Percentiles rank a stretch among this genome's conserved stretches.
Evolutionary conservation across 2,329 filamentous ascomycete genomes (phyloP).

Genomic region (Dichotomopilus funicola): DNA sequence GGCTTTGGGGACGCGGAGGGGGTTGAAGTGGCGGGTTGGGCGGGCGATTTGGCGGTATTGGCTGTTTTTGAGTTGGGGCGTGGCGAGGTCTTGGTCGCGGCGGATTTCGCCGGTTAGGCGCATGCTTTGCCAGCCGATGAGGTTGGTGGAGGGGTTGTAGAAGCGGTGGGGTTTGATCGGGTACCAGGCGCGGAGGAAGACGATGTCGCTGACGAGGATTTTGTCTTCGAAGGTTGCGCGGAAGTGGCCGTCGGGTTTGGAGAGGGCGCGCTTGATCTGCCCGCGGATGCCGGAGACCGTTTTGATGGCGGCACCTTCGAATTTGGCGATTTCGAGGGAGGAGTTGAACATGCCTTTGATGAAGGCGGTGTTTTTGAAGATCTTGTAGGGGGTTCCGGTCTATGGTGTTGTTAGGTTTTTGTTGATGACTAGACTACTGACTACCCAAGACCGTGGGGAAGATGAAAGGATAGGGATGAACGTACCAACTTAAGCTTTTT

Average conservation of each 20-base stretch:
- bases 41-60: constrained; percentile 69
- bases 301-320: constrained; percentile 91
- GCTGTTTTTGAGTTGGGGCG: constrained; percentile 76
- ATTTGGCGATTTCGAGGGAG: constrained; percentile 91
- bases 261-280: constrained; percentile 92
- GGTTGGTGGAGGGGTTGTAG: constrained; percentile 93
- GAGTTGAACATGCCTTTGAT: constrained; percentile 98
- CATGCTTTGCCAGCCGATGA: constrained; percentile 91
- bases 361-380: constrained; percentile 98
- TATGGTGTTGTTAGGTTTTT: constrained; percentile 9
- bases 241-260: constrained; percentile 92
- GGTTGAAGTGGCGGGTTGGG: constrained; percentile 68
- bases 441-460: too few relatives aligned
- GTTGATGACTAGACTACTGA: not conserved
- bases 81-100: constrained; percentile 64
- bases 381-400: constrained; percentile 88
- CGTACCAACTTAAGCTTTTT: constrained; percentile 86
- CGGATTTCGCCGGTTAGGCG: constrained; percentile 89
- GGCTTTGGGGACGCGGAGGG: constrained; percentile 68
- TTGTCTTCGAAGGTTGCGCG: constrained; percentile 98
- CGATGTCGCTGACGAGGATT: constrained; percentile 91
- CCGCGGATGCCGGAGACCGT: constrained; percentile 93
- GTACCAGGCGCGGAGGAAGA: constrained; percentile 96
- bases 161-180: constrained; percentile 91
- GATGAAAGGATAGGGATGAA: not conserved